Evolutionary conservation across 73 alveolate genomes (phyloP).

Genomic region (Paramecium bursaria): DNA sequence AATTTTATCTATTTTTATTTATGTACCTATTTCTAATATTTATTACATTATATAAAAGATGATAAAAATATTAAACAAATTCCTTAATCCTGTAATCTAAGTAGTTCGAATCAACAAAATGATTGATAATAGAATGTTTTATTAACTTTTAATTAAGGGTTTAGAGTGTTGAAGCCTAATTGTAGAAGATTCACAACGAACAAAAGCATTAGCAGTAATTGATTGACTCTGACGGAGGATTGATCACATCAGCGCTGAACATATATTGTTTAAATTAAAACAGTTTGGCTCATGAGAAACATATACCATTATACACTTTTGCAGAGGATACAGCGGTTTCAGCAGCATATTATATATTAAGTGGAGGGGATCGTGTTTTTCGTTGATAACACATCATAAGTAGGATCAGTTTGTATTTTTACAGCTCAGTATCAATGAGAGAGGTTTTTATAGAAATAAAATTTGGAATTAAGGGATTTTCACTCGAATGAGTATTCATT

Average conservation of each 20-base stretch:
- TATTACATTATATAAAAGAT: too few species aligned
- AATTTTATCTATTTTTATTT: too few species aligned
- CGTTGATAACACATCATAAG: slow-evolving; percentile 50
- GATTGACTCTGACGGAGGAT: slow-evolving; percentile 67
- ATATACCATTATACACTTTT: slow-evolving; percentile 71
- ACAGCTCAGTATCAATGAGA: neutral
- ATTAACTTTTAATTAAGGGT: too few species aligned
- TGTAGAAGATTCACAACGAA: slow-evolving; percentile 1
- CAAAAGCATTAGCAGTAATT: slow-evolving; percentile 74
- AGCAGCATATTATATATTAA: slow-evolving; percentile 70
- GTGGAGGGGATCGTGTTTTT: slow-evolving; percentile 68
- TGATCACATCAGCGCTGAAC: slow-evolving; percentile 19
- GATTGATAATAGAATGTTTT: too few species aligned
- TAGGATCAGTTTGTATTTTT: slow-evolving; percentile 70
- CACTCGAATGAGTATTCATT: slow-evolving; percentile 55
- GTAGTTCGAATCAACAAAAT: too few species aligned
- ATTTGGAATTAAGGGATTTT: slow-evolving; percentile 60
- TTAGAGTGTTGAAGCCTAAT: slow-evolving; percentile 39
- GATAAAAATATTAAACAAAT: too few species aligned
- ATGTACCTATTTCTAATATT: too few species aligned
- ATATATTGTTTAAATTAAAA: slow-evolving; percentile 22
- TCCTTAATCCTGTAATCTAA: too few species aligned
- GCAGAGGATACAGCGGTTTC: slow-evolving; percentile 76
- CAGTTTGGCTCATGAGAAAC: slow-evolving; percentile 45
- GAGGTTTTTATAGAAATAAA: slow-evolving; percentile 53